Evolutionary conservation across 1,284 basidiomycete genomes (phyloP), one percentile per base, ranked within the genome.

Genomic region (Trichosporon faecale): DNA sequence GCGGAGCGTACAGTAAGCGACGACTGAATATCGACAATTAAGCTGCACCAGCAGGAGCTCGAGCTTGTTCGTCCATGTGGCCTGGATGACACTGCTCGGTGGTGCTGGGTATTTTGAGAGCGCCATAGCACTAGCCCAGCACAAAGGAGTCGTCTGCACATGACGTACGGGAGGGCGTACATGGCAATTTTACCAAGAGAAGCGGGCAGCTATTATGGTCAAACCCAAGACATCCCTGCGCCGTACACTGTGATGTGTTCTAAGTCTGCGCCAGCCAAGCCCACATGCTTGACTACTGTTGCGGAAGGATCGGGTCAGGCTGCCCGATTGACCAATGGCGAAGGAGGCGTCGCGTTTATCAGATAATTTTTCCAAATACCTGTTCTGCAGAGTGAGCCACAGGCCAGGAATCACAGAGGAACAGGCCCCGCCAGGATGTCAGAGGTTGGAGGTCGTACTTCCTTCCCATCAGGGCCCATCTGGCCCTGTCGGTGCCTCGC

Each of bases 271-370:
- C 11, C 6, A n/a, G 40, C 40, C 40, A 44, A 44, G 40, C 40
- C 40, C 40, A 44, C 40, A 44, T 44, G 40, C 40, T 52, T 18
- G 29, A 2, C 57, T 31, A 3, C 7, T 25, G 14, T 18, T 25
- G 27, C 57, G 57, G 29, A 3, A 16, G 18, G 29, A 18, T 33
- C 29, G 57, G 57, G 57, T 31, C 57, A 61, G 57, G 27, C 57
- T 31, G 55, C 57, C 57, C 57, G 57, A 61, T 9, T 31, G 57
- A 21, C 57, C 57, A 61, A 61, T 61, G 16, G 57, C 29, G 29
- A 4, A 29, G 57, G 18, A 12, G 27, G 57, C 1, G 27, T 14
- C 27, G 57, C 57, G 57, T n/a, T 61, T 31, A 61, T 61, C 57
- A 31, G 57, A 61, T 61, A 31, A 61, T 61, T 31, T 52, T 31